Base-by-base conservation (phyloP, 1,139 yeast genomes). In the Saccharomyces hybrid region DNA sequence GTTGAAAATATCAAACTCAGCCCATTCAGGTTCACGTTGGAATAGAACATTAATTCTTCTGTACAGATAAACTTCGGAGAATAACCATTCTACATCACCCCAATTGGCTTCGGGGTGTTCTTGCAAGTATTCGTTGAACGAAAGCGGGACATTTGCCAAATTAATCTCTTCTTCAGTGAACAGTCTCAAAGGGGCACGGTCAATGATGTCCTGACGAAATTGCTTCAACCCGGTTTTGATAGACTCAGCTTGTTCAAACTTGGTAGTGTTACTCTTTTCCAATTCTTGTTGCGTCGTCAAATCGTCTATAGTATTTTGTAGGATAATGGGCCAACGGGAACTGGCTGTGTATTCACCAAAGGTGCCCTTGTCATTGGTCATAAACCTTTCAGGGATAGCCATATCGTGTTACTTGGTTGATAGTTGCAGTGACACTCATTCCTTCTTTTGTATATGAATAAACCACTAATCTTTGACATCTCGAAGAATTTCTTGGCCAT, bases 61-160 rank as follows among this genome's bases (percentile, higher is more conserved):
- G 73, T 93, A 93, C 59, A 93, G 69, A 67, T 85, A 85, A 69
- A 97, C 86, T 71, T 95, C 99, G 52, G 88, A 76, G 65, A 78
- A 86, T 55, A 93, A 75, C 99, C 99, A 93, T 20, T 96, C 97
- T 0, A 93, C 96, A n/a, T 84, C 78, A 57, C 77, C 74, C 98
- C 97, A 93, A 55, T 66, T 52, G 54, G 70, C 68, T 16, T 27
- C 41, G 46, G 69, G 62, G 27, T 66, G 63, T 4, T 62, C 67
- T 13, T 32, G 23, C 50, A 81, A 67, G 9, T 76, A 74, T 2
- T 75, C 76, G 66, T 86, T 83, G 67, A 78, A 85, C 5, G 78
- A 73, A 14, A 65, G 63, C 56, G 85, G 78, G 52, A 78, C 76
- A 4, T 76, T 72, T 57, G 79, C 77, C 32, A 69, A 59, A 5